phyloP scores from a whole-genome alignment of 2,329 filamentous ascomycete species.

The Macrophomina phaseolina region DNA sequence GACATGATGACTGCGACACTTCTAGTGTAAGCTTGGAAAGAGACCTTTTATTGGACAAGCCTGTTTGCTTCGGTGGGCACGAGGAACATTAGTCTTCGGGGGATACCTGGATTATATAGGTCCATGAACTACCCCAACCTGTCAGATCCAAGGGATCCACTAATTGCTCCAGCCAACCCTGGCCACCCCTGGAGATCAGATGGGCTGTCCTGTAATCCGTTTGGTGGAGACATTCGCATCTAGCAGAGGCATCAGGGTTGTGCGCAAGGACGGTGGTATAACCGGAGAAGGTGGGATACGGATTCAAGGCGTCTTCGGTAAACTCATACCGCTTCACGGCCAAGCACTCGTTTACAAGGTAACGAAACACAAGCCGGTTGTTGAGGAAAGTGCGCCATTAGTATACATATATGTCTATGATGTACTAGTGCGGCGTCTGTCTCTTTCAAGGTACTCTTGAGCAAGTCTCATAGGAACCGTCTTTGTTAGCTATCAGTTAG shows the following conservation, averaged over 20 bases:
- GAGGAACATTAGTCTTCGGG: neutral
- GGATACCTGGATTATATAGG: neutral
- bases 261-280: neutral
- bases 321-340: neutral
- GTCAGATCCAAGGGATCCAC: neutral
- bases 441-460: too few relatives aligned
- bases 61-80: neutral
- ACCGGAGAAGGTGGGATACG: neutral
- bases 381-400: too few relatives aligned
- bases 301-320: neutral
- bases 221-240: slow-evolving; percentile 13
- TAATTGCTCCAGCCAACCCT: neutral
- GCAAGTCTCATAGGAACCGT: too few relatives aligned
- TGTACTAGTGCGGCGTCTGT: too few relatives aligned
- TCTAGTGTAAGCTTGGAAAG: neutral
- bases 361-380: too few relatives aligned
- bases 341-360: neutral
- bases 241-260: neutral
- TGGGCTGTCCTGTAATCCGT: neutral
- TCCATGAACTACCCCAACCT: neutral
- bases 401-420: too few relatives aligned
- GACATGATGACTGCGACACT: slow-evolving; percentile 1
- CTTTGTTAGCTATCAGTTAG: too few relatives aligned
- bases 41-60: neutral
- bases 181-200: slow-evolving; percentile 4